These are phyloP conservation scores for Salisapilia sapeloensis DNA, from an alignment of 352 stramenopile genomes.

Conservation along the genomic window DNA sequence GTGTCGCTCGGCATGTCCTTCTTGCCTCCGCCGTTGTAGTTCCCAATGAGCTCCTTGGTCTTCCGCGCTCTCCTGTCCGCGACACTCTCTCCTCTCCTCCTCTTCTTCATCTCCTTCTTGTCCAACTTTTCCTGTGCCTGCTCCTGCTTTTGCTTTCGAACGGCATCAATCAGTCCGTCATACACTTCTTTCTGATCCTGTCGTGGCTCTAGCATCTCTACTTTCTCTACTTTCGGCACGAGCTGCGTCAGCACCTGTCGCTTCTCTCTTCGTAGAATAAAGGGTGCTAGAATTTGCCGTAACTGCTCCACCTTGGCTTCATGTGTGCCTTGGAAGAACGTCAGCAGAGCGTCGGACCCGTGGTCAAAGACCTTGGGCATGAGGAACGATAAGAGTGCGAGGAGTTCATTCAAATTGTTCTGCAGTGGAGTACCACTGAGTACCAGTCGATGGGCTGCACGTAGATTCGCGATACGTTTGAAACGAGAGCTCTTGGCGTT, in stretches of 20 bases:
- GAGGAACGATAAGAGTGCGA: slow-evolving; percentile 83
- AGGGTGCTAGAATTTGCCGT: slow-evolving; percentile 90
- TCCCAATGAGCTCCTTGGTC: too few relatives aligned
- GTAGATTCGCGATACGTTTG: slow-evolving; percentile 70
- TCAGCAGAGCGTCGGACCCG: slow-evolving; percentile 58
- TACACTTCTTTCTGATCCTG: slow-evolving; percentile 79
- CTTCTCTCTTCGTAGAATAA: slow-evolving; percentile 94
- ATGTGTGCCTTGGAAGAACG: slow-evolving; percentile 68
- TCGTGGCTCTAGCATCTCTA: slow-evolving; percentile 75
- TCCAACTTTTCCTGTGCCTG: slow-evolving; percentile 18
- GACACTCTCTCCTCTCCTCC: slow-evolving; percentile 21
- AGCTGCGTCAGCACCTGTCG: slow-evolving; percentile 89
- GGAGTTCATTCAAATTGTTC: slow-evolving; percentile 79
- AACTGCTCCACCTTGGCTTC: slow-evolving; percentile 75
- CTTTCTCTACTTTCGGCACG: slow-evolving; percentile 61
- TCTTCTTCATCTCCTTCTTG: slow-evolving; percentile 41
- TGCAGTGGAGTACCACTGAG: slow-evolving; percentile 82
- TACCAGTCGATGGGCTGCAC: slow-evolving; percentile 51
- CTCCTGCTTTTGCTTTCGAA: slow-evolving; percentile 43
- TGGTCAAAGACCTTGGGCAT: slow-evolving; percentile 85
- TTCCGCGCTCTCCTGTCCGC: slow-evolving; percentile 16
- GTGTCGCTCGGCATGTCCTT: slow-evolving; percentile 13
- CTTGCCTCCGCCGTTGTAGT: slow-evolving; percentile 1
- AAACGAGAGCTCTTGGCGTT: slow-evolving; percentile 83
- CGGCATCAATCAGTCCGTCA: slow-evolving; percentile 39